Percentiles rank a stretch among this genome's conserved stretches.
Evolutionary conservation across 768 basidiomycete genomes (phyloP).

Genomic region (Leccinum arenicola): DNA sequence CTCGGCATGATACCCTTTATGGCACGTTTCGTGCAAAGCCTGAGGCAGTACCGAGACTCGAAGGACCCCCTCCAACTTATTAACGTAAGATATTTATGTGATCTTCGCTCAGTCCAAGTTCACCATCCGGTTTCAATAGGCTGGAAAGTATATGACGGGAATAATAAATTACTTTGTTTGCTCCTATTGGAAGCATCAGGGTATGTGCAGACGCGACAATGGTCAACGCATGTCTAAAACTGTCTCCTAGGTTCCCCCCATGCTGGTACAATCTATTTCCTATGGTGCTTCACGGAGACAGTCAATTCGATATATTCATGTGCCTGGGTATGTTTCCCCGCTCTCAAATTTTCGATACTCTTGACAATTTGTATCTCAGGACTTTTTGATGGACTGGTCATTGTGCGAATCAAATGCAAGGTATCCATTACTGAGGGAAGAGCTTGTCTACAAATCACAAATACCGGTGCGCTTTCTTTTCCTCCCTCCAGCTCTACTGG

Average conservation of each 20-base stretch:
- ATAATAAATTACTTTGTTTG: conserved; percentile 67
- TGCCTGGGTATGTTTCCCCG: conserved; percentile 60
- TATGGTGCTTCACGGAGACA: conserved; percentile 68
- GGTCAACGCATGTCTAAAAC: not conserved
- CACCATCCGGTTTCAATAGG: conserved; percentile 42
- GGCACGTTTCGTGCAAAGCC: conserved; percentile 78
- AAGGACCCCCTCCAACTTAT: conserved; percentile 72
- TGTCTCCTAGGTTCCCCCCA: conserved; percentile 26
- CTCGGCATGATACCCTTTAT: conserved; percentile 64
- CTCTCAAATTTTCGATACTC: not conserved
- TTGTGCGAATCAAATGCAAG: conserved; percentile 55
- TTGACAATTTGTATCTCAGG: conserved; percentile 42
- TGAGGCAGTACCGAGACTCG: conserved; percentile 85
- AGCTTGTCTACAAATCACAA: conserved; percentile 68
- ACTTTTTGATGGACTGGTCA: conserved; percentile 94
- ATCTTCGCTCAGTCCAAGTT: not conserved
- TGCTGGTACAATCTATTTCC: conserved; percentile 50
- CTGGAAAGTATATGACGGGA: conserved; percentile 75
- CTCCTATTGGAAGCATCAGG: conserved; percentile 71
- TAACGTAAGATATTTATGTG: conserved; percentile 51
- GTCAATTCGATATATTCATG: conserved; percentile 68
- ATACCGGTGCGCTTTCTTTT: conserved; percentile 44
- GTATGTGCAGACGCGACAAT: conserved; percentile 26
- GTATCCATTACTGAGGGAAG: conserved; percentile 63
- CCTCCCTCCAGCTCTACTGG: not conserved